Base-by-base conservation (phyloP, 306 rosid species). In the Myrica gale region DNA sequence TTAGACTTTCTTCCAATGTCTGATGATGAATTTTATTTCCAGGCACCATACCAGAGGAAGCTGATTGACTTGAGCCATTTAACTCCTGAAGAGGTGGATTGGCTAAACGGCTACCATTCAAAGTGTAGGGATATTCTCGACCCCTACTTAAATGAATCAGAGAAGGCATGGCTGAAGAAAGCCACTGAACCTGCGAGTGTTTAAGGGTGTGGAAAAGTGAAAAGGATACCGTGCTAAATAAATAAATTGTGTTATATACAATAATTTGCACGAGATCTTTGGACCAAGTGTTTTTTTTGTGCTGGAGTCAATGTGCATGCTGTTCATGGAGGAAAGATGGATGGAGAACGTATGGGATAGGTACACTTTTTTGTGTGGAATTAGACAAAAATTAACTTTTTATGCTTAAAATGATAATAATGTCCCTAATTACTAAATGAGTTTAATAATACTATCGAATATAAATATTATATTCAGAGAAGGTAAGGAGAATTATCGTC, bases 21-120 rank as follows among this genome's bases (percentile, higher is more conserved):
- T 70, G 72, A 56, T 74, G 81, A 80, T 80, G 73, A 61, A 17
- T 74, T 73, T 68, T 62, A 41, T 58, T 39, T 81, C 9, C 87
- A 95, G 99, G 92, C 97, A 81, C 99, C 99, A 16, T 96, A 84
- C 72, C 99, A 92, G 76, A 85, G 61, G 72, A 96, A 96, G 91
- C 76, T 96, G 87, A 89, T 96, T 73, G 93, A 96, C 80, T 73
- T 75, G 74, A 89, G 85, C 65, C 87, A 85, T 76, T 84, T 96
- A 60, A 77, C 56, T 61, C 82, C 87, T 5, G 96, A 92, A 61
- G 99, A 96, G 82, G 80, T 88, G 83, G 82, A 84, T 72, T 96
- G 98, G 99, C 42, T 96, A 74, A 90, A 96, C 89, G 69, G 85
- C 13, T 96, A 96, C 83, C 96, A 96, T 81, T 85, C 93, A 4